A percentile compares a stretch with the other conserved stretches of the same genome.
phyloP scores from a whole-genome alignment of 1,284 basidiomycete genomes.

The Anthracocystis walkeri region DNA sequence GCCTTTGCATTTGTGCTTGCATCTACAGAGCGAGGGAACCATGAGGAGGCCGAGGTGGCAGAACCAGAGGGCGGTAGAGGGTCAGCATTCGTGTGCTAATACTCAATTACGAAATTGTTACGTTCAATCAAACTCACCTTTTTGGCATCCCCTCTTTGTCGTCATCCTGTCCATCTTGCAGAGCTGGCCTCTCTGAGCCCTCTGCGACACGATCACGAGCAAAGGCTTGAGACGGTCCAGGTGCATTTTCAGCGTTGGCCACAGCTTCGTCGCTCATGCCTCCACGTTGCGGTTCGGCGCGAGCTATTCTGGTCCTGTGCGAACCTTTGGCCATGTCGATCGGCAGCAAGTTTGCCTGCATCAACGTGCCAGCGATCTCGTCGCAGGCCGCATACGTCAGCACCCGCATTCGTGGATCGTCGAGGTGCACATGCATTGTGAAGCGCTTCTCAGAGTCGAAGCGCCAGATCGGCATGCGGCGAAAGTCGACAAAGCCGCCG shows the following conservation, averaged over 20 bases:
- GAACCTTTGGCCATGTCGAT: conserved; percentile 33
- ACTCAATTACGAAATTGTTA: too few species aligned
- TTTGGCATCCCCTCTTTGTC: conserved; percentile 39
- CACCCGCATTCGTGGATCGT: conserved; percentile 61
- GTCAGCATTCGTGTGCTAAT: background rate
- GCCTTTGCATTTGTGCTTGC: conserved; percentile 58
- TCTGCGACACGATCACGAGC: background rate
- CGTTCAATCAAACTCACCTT: conserved; percentile 10
- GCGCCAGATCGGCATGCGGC: conserved; percentile 51
- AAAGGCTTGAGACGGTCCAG: conserved; percentile 1
- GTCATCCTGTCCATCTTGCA: background rate
- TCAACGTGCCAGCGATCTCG: conserved; percentile 43
- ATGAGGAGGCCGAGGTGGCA: background rate
- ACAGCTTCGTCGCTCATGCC: conserved; percentile 7
- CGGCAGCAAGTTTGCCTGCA: conserved; percentile 42
- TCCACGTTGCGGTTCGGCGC: conserved; percentile 20
- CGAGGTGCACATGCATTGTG: conserved; percentile 53
- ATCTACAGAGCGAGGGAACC: conserved; percentile 14
- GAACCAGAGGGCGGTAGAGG: background rate
- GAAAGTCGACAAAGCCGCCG: conserved; percentile 45
- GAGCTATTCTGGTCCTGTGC: conserved; percentile 22
- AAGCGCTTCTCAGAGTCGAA: conserved; percentile 46
- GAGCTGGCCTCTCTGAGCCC: background rate
- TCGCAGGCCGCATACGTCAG: conserved; percentile 49
- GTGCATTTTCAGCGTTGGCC: background rate